Percentiles rank a stretch among this genome's conserved stretches.
Evolutionary conservation across 495 filamentous ascomycete species (phyloP).

Genomic region (Immersiella caudata): DNA sequence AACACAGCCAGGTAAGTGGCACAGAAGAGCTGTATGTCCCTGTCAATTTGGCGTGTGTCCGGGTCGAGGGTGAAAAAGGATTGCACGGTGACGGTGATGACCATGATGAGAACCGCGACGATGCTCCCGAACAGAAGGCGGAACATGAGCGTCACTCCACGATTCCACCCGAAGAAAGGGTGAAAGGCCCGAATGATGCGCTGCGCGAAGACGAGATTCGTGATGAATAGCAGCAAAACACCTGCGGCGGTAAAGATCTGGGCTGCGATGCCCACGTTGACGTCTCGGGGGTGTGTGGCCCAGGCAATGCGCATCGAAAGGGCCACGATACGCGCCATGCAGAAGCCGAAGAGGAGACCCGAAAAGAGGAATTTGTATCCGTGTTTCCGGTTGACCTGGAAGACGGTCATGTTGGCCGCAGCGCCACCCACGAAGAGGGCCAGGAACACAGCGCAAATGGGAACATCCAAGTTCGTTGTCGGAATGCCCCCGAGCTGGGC

Average conservation of each 20-base stretch:
- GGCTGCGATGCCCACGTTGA: slow-evolving; percentile 67
- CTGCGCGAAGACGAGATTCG: slow-evolving; percentile 80
- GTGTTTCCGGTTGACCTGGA: slow-evolving; percentile 58
- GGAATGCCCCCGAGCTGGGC: slow-evolving; percentile 65
- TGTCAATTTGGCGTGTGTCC: slow-evolving; percentile 52
- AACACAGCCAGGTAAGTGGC: slow-evolving; percentile 68
- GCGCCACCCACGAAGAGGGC: slow-evolving; percentile 63
- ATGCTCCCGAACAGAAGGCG: slow-evolving; percentile 64
- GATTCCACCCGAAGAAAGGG: slow-evolving; percentile 70
- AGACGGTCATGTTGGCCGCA: slow-evolving; percentile 65
- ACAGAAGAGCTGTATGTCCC: slow-evolving; percentile 68
- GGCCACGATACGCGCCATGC: slow-evolving; percentile 68
- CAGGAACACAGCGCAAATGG: slow-evolving; percentile 66
- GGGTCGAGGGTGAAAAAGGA: slow-evolving; percentile 65
- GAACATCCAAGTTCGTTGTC: slow-evolving; percentile 59
- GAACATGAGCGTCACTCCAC: slow-evolving; percentile 51
- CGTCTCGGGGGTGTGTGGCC: slow-evolving; percentile 50
- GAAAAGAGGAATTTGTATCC: slow-evolving; percentile 74
- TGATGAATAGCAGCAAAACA: slow-evolving; percentile 74
- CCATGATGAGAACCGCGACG: slow-evolving; percentile 62
- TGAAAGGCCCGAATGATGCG: slow-evolving; percentile 75
- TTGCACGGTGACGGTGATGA: slow-evolving; percentile 69
- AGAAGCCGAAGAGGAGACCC: slow-evolving; percentile 75
- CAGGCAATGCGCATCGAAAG: slow-evolving; percentile 66
- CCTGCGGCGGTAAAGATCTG: slow-evolving; percentile 77